Conservation (phyloP, 495 filamentous ascomycete genomes). For the Niebla homalea region DNA sequence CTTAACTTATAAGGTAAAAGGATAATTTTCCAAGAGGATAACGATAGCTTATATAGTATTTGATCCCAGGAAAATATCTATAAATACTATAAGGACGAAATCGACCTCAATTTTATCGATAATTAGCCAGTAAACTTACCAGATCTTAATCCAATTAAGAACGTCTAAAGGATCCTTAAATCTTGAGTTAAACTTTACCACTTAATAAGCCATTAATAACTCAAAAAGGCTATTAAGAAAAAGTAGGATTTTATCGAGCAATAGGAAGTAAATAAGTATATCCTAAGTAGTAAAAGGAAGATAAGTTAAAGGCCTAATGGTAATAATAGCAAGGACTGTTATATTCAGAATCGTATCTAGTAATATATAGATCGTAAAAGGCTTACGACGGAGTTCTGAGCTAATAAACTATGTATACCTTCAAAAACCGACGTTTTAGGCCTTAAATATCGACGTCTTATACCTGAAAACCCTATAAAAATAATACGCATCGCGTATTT, state of each 20-base stretch:
- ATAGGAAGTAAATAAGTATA: background rate
- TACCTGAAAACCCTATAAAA: too few species aligned
- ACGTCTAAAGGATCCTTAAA: constrained; percentile 3
- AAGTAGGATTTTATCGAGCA: too few species aligned
- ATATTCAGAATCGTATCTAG: background rate
- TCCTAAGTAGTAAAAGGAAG: background rate
- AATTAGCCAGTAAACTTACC: constrained; percentile 1
- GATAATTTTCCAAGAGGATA: constrained; percentile 3
- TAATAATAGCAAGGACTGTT: background rate
- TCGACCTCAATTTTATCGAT: constrained; percentile 1
- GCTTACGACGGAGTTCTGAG: background rate
- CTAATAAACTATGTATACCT: background rate
- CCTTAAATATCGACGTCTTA: too few species aligned
- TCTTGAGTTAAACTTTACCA: background rate
- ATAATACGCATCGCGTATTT: too few species aligned
- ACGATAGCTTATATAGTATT: background rate
- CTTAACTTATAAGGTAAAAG: background rate
- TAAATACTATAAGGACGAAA: background rate
- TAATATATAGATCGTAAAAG: background rate
- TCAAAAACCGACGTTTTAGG: too few species aligned
- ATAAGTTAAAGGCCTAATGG: background rate
- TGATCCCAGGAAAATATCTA: background rate
- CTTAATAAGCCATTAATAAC: background rate
- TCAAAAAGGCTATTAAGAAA: background rate
- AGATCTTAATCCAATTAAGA: constrained; percentile 5